A percentile compares a stretch with the other conserved stretches of the same genome.
Conservation (phyloP, 345 rosid genomes). For the Xanthoceras sorbifolium region DNA sequence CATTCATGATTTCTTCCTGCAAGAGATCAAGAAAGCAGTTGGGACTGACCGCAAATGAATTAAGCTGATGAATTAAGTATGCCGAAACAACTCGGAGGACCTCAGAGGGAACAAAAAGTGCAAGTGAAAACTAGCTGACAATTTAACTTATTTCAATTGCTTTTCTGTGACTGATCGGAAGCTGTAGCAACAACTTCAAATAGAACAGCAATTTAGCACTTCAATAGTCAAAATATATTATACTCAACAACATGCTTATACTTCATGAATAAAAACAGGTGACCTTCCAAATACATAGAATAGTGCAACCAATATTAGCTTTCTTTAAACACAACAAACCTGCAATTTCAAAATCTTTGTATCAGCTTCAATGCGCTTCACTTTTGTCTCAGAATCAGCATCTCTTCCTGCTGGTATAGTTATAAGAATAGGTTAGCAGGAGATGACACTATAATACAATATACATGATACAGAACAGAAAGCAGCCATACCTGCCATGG, state of each 20-base stretch:
- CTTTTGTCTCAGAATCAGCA: constrained; percentile 49
- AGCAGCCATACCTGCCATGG: constrained; percentile 62
- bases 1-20: constrained; percentile 71
- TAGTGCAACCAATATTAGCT: not conserved
- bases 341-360: constrained; percentile 80
- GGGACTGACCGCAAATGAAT: not conserved
- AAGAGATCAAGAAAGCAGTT: constrained; percentile 3
- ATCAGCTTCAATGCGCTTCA: constrained; percentile 84
- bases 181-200: not conserved
- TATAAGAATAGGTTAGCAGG: constrained; percentile 3
- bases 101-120: not conserved
- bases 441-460: not conserved
- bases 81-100: not conserved
- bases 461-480: not conserved
- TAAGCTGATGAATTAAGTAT: not conserved
- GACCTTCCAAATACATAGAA: constrained; percentile 1
- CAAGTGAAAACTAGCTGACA: not conserved
- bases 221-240: not conserved
- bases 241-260: not conserved
- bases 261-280: not conserved
- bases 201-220: not conserved
- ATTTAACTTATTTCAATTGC: not conserved
- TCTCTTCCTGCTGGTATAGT: constrained; percentile 38
- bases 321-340: constrained; percentile 39
- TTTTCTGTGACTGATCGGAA: not conserved